Percentiles rank a stretch among this genome's conserved stretches.
These are phyloP conservation scores for Diaporthe ampelina DNA, from an alignment of 2,329 filamentous ascomycete genomes.

Conservation along the genomic window DNA sequence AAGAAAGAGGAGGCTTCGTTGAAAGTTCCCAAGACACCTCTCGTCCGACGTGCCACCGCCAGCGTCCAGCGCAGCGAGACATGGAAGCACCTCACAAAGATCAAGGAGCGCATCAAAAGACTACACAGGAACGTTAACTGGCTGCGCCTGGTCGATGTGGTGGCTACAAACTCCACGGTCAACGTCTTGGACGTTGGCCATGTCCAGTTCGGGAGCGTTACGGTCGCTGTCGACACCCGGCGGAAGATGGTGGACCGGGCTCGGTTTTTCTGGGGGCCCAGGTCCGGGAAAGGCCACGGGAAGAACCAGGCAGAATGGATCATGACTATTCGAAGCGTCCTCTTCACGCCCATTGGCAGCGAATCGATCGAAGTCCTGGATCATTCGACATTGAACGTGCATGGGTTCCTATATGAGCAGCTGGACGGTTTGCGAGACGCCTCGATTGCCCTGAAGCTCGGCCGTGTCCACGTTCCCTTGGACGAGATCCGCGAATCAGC, in stretches of 20 bases:
- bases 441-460: constrained; percentile 90
- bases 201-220: constrained; percentile 86
- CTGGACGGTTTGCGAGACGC: constrained; percentile 91
- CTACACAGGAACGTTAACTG: constrained; percentile 90
- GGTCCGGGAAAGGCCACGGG: constrained; percentile 67
- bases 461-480: constrained; percentile 89
- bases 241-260: constrained; percentile 92
- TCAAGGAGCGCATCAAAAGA: constrained; percentile 88
- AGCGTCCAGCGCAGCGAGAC: constrained; percentile 73
- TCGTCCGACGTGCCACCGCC: constrained; percentile 48
- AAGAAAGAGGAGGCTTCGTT: constrained; percentile 44
- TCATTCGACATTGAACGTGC: constrained; percentile 88
- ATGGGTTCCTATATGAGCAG: constrained; percentile 89
- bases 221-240: constrained; percentile 89
- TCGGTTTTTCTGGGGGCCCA: constrained; percentile 87
- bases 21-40: constrained; percentile 47
- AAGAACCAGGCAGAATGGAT: constrained; percentile 95
- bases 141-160: constrained; percentile 90
- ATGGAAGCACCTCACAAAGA: constrained; percentile 82
- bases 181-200: constrained; percentile 86
- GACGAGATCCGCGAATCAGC: constrained; percentile 83
- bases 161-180: constrained; percentile 84
- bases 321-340: constrained; percentile 83
- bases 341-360: constrained; percentile 87
- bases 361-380: constrained; percentile 92